These are phyloP conservation scores for Verticillium albo-atrum DNA, from an alignment of 2,329 filamentous ascomycete species.

Conservation along the genomic window DNA sequence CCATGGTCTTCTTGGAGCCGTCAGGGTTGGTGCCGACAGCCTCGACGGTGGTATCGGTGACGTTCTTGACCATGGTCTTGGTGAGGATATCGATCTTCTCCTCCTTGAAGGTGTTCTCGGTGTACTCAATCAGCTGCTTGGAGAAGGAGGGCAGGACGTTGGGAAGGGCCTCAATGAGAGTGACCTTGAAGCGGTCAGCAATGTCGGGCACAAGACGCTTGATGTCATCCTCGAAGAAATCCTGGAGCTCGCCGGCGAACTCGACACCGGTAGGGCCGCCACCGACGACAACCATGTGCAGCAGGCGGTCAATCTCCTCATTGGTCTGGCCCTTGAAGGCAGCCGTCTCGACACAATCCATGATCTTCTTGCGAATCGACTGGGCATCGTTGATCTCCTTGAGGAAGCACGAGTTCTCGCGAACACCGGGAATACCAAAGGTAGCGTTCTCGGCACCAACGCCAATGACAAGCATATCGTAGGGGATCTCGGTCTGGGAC, in stretches of 20 bases:
- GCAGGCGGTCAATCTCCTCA: conserved; percentile 85
- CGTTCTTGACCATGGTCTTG: conserved; percentile 98
- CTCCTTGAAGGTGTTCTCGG: conserved; percentile 97
- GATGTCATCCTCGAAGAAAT: conserved; percentile 98
- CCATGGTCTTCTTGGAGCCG: conserved; percentile 75
- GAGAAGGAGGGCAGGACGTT: conserved; percentile 98
- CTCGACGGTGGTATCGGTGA: conserved; percentile 89
- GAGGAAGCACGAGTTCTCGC: conserved; percentile 93
- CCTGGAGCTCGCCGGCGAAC: conserved; percentile 95
- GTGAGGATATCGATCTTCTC: conserved; percentile 96
- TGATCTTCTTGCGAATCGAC: conserved; percentile 95
- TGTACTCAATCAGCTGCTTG: conserved; percentile 99
- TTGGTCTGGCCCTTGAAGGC: conserved; percentile 93
- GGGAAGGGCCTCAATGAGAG: conserved; percentile 92
- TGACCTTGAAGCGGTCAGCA: conserved; percentile 91
- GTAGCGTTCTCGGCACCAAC: conserved; percentile 98
- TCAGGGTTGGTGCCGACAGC: conserved; percentile 79
- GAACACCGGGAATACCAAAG: conserved; percentile 94
- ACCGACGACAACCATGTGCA: conserved; percentile 96
- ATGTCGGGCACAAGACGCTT: conserved; percentile 98
- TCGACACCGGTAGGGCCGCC: conserved; percentile 96
- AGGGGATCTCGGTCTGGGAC: conserved; percentile 82
- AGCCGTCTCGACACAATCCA: conserved; percentile 98
- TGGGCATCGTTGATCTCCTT: conserved; percentile 98
- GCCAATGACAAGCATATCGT: conserved; percentile 96